Evolutionary conservation across 2,329 filamentous ascomycete genomes (phyloP).

Genomic region (Pezicula radicicola): DNA sequence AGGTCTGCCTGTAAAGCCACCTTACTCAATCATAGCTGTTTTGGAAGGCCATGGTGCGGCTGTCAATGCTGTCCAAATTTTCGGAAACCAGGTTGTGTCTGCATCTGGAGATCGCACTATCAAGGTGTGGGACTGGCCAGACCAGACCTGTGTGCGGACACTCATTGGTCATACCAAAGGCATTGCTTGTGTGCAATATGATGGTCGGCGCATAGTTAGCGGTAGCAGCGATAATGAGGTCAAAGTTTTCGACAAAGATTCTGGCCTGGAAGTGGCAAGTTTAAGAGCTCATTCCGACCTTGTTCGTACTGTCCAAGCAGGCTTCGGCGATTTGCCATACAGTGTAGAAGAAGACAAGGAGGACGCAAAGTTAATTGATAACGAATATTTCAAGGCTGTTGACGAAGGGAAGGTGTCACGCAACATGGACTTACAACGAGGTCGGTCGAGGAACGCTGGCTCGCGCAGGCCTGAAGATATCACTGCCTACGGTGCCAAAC

Average conservation of each 20-base stretch:
- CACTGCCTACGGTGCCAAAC: slow-evolving; percentile 75
- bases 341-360: slow-evolving; percentile 71
- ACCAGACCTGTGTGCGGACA: slow-evolving; percentile 71
- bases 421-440: slow-evolving; percentile 26
- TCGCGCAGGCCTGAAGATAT: slow-evolving; percentile 74
- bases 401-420: slow-evolving; percentile 44
- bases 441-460: slow-evolving; percentile 50
- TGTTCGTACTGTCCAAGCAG: slow-evolving; percentile 91
- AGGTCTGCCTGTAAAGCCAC: slow-evolving; percentile 51
- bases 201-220: slow-evolving; percentile 88
- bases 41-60: slow-evolving; percentile 85
- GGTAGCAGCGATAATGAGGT: slow-evolving; percentile 96
- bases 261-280: slow-evolving; percentile 85
- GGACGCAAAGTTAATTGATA: slow-evolving; percentile 71
- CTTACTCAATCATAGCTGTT: slow-evolving; percentile 75
- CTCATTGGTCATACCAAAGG: slow-evolving; percentile 89
- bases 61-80: slow-evolving; percentile 93
- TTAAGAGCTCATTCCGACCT: slow-evolving; percentile 78
- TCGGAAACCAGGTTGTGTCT: slow-evolving; percentile 83
- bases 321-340: slow-evolving; percentile 84
- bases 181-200: slow-evolving; percentile 96
- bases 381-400: slow-evolving; percentile 63
- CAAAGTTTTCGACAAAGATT: slow-evolving; percentile 86
- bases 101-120: slow-evolving; percentile 92
- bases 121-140: slow-evolving; percentile 91